Conservation (phyloP, 1,284 basidiomycete genomes). For the Apiotrichum laibachii region DNA sequence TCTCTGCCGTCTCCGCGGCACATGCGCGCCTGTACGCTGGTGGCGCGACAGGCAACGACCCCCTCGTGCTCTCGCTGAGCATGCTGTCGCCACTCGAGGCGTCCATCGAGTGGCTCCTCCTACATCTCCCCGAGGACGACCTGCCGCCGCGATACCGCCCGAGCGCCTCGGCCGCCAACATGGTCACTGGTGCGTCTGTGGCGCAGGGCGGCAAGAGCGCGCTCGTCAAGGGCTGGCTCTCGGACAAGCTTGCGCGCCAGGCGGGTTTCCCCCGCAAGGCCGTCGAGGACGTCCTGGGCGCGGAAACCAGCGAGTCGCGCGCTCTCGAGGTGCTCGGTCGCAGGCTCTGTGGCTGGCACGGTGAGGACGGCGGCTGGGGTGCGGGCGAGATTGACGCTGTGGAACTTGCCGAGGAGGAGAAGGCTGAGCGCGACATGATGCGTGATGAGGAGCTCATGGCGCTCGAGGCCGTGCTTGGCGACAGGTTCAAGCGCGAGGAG, state of each 20-base stretch:
- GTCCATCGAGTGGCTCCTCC: conserved; percentile 54
- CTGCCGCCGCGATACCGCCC: conserved; percentile 64
- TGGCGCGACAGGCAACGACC: conserved; percentile 27
- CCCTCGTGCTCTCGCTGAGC: conserved; percentile 52
- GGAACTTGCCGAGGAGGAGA: conserved; percentile 54
- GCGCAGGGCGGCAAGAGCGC: conserved; percentile 55
- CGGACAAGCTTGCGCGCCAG: conserved; percentile 76
- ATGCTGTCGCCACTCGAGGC: conserved; percentile 57
- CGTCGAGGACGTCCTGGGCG: conserved; percentile 60
- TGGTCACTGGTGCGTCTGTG: conserved; percentile 59
- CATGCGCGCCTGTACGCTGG: conserved; percentile 40
- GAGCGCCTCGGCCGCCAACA: conserved; percentile 64
- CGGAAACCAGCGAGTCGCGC: conserved; percentile 40
- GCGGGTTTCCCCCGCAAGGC: conserved; percentile 76
- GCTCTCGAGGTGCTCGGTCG: conserved; percentile 50
- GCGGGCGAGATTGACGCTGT: conserved; percentile 53
- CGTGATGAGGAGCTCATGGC: conserved; percentile 71
- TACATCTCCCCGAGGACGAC: conserved; percentile 56
- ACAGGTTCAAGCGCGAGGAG: conserved; percentile 45
- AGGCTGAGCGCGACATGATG: conserved; percentile 55
- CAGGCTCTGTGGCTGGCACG: conserved; percentile 49
- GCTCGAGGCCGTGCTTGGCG: conserved; percentile 57
- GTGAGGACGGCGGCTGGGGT: conserved; percentile 51
- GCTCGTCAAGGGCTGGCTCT: conserved; percentile 73
- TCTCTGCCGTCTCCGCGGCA: conserved; percentile 43